Evolutionary conservation across 2,329 filamentous ascomycete species (phyloP), one percentile per base, ranked within the genome.

Genomic region (Sordariomycetes sp.): DNA sequence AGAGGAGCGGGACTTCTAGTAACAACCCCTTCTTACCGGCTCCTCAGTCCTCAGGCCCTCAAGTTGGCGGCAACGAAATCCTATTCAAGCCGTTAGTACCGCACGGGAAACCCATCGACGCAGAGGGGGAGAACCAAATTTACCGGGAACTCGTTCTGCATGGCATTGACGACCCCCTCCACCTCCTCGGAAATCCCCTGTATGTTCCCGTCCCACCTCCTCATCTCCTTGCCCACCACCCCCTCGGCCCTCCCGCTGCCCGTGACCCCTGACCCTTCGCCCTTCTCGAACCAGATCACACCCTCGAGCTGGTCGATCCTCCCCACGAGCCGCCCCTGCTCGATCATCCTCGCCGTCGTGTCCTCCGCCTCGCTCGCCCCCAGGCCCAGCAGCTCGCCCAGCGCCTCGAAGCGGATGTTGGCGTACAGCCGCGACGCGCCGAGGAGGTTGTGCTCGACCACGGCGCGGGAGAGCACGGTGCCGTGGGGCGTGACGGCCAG

Each of bases 391-490:
- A 97, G 79, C 46, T 79, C 75, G 0, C 87, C 94, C 1, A 99
- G 79, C 28, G 86, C 85, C 59, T 88, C 86, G 64, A 90, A 85
- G 3, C 79, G 78, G 61, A 93, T 92, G 68, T 93, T 93, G 65
- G 78, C 82, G 71, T 91, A 94, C 18, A 94, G 74, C 54, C 84
- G 81, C 53, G 90, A 96, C 1, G 88, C 89, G 22, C 87, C 91
- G 24, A 97, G 83, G 18, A 99, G 78, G 69, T 99, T 99, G 75
- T 99, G 94, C 74, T 99, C 94, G 20, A 97, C 86, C 11, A 99
- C 90, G 7, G 94, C 94, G 70, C 90, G 93, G 66, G 90, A 89
- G 40, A 99, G 81, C 4, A 97, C 94, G 0, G 94, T 99, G 1
- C 94, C 94, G 70, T 99, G 94, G 0, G 89, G 81, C 0, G 90